These are phyloP conservation scores for Beta corolliflora DNA, from an alignment of 179 eudicot genomes.

Conservation along the genomic window DNA sequence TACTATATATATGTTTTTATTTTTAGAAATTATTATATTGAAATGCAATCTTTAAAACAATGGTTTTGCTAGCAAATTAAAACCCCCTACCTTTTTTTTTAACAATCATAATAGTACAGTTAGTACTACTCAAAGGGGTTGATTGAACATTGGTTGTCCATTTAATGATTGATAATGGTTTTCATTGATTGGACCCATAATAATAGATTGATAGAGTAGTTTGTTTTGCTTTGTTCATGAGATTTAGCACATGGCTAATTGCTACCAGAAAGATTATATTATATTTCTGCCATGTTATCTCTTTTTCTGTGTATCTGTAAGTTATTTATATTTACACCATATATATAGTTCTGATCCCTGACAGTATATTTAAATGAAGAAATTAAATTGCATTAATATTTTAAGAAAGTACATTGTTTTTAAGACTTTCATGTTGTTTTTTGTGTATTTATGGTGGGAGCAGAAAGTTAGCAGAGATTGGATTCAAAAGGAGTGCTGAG, in stretches of 20 bases:
- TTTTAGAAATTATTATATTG: too few species aligned
- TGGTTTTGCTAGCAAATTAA: too few species aligned
- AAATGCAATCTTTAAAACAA: too few species aligned
- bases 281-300: not conserved
- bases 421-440: slow-evolving; percentile 21
- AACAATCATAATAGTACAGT: not conserved
- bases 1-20: too few species aligned
- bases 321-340: not conserved
- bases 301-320: slow-evolving; percentile 7
- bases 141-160: not conserved
- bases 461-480: slow-evolving; percentile 84
- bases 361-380: slow-evolving; percentile 18
- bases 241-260: not conserved
- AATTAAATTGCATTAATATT: not conserved
- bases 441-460: slow-evolving; percentile 37
- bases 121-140: not conserved
- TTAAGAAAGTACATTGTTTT: not conserved
- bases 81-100: too few species aligned
- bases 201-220: not conserved
- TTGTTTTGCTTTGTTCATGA: not conserved
- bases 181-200: not conserved
- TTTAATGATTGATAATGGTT: not conserved
- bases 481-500: slow-evolving; percentile 72
- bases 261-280: too few species aligned
- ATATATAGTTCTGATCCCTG: slow-evolving; percentile 10